Evolutionary conservation across 805 yeast genomes (phyloP).

Genomic region (Lipomyces kockii): DNA sequence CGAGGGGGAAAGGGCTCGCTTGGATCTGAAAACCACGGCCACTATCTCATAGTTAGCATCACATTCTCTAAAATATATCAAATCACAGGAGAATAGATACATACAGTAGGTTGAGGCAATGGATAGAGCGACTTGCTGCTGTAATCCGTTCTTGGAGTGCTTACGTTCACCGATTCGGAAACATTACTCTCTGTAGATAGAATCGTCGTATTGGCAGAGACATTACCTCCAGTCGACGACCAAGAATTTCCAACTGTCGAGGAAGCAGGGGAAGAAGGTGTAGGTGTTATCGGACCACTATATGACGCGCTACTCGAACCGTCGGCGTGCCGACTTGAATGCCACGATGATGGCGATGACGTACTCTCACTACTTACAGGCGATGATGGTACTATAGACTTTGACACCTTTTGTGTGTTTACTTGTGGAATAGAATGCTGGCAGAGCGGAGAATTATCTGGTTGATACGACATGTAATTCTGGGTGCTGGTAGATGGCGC

Average conservation of each 20-base stretch:
- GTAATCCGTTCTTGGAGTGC: constrained; percentile 1
- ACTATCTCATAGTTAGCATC: neutral
- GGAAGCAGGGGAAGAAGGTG: constrained; percentile 1
- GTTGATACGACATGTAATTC: neutral
- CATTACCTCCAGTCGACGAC: constrained; percentile 1
- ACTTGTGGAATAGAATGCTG: neutral
- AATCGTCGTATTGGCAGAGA: constrained; percentile 1
- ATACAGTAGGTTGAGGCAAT: neutral
- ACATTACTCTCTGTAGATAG: neutral
- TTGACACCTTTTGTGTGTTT: neutral
- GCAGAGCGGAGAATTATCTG: neutral
- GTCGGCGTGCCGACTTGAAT: neutral
- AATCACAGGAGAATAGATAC: neutral
- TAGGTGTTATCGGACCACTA: neutral
- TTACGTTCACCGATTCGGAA: neutral
- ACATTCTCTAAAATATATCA: neutral
- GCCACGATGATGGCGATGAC: neutral
- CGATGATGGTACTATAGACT: neutral
- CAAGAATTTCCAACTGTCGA: neutral
- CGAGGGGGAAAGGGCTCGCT: constrained; percentile 18
- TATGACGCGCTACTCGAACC: neutral
- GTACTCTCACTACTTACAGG: neutral
- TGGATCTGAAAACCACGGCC: constrained; percentile 30
- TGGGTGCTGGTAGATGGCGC: neutral
- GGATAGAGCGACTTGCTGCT: neutral